These are phyloP conservation scores for Fabrea salina DNA, from an alignment of 169 alveolate genomes.

Conservation along the genomic window DNA sequence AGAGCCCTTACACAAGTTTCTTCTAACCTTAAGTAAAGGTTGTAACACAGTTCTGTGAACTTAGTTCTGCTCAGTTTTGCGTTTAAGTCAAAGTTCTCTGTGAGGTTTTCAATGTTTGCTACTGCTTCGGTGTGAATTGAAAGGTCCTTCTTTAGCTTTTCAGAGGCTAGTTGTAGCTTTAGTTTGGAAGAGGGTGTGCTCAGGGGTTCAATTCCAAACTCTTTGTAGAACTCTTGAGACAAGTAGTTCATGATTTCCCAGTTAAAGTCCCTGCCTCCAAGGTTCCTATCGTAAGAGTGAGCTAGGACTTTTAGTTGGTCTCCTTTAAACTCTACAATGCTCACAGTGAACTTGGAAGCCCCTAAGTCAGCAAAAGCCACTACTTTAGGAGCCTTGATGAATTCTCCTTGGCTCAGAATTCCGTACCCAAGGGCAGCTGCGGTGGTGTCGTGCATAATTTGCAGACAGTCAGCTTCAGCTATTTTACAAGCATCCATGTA, in stretches of 20 bases:
- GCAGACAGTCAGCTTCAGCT: constrained; percentile 90
- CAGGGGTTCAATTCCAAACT: constrained; percentile 88
- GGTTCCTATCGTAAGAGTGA: constrained; percentile 88
- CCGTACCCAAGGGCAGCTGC: constrained; percentile 98
- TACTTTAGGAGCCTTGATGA: constrained; percentile 86
- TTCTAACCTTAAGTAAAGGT: constrained; percentile 71
- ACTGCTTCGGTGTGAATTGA: constrained; percentile 94
- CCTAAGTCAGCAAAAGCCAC: constrained; percentile 96
- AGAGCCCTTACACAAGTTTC: constrained; percentile 58
- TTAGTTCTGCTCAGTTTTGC: constrained; percentile 84
- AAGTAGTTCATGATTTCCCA: constrained; percentile 85
- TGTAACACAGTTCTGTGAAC: constrained; percentile 85
- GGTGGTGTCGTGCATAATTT: constrained; percentile 93
- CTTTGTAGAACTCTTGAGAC: constrained; percentile 84
- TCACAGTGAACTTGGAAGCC: constrained; percentile 90
- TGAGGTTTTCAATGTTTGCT: constrained; percentile 90
- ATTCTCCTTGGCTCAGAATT: constrained; percentile 91
- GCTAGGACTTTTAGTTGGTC: constrained; percentile 87
- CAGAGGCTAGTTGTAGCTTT: constrained; percentile 94
- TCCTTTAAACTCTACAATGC: constrained; percentile 88
- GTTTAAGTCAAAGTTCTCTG: constrained; percentile 93
- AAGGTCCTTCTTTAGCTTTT: constrained; percentile 92
- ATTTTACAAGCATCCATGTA: constrained; percentile 91
- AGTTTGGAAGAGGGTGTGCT: constrained; percentile 85
- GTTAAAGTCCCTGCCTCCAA: constrained; percentile 97